These are phyloP conservation scores for Trichoderma atrobrunneum DNA, from an alignment of 2,329 filamentous ascomycete genomes.

Conservation along the genomic window DNA sequence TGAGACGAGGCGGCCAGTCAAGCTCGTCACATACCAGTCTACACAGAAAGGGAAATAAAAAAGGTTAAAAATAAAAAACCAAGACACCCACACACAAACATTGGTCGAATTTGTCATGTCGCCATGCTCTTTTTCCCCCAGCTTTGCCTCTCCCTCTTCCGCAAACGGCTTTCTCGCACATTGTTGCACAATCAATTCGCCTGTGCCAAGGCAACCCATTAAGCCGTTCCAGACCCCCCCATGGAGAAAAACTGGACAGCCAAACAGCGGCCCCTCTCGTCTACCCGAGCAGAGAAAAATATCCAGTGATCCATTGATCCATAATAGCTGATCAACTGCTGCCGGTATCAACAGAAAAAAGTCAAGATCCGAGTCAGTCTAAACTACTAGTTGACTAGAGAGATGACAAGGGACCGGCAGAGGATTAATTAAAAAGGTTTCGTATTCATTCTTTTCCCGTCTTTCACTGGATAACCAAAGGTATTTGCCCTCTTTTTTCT, in stretches of 20 bases:
- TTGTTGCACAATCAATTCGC: background rate
- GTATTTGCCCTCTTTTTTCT: no score
- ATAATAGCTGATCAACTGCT: background rate
- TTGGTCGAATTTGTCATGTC: background rate
- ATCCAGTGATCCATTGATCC: background rate
- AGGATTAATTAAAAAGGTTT: background rate
- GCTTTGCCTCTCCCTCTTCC: no score
- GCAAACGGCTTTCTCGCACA: background rate
- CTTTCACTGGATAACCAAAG: background rate
- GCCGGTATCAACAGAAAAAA: background rate
- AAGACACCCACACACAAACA: background rate
- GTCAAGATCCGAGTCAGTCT: background rate
- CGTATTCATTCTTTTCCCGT: background rate
- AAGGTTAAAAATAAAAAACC: background rate
- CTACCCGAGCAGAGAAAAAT: background rate
- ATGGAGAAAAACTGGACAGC: background rate
- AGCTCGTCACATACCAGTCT: background rate
- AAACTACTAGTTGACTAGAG: background rate
- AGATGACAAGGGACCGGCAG: background rate
- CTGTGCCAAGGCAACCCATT: background rate
- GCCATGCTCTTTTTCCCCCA: background rate
- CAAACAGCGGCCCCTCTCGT: background rate
- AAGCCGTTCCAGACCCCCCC: background rate
- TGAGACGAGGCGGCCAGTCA: background rate
- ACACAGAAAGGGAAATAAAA: background rate